phyloP scores from a whole-genome alignment of 768 basidiomycete species.

The Rhodotorula babjevae region DNA sequence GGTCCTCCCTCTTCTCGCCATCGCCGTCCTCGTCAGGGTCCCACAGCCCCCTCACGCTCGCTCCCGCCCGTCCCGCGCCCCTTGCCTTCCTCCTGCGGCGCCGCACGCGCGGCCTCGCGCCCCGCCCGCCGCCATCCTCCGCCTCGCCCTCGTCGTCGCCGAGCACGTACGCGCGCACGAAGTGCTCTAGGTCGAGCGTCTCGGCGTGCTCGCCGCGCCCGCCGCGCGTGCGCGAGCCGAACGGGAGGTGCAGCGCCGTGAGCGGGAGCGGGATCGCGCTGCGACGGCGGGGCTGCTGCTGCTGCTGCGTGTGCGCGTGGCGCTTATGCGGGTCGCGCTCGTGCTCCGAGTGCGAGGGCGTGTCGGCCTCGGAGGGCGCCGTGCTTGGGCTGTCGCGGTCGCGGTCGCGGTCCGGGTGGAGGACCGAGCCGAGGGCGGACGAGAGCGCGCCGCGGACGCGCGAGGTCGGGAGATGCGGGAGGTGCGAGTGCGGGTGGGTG shows the following conservation, averaged over 20 bases:
- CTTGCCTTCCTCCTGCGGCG: not conserved
- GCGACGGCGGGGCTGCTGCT: not conserved
- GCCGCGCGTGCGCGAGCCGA: not conserved
- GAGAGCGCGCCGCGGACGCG: not conserved
- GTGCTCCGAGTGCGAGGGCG: not conserved
- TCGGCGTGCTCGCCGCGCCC: not conserved
- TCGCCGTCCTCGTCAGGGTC: not conserved
- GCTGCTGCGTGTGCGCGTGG: too few species aligned
- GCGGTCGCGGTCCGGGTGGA: too few species aligned
- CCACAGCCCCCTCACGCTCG: not conserved
- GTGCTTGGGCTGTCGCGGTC: not conserved
- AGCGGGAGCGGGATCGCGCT: not conserved
- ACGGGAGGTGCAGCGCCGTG: not conserved
- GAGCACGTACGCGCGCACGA: not conserved
- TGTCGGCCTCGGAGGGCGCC: not conserved
- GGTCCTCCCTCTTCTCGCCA: not conserved
- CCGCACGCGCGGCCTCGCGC: not conserved
- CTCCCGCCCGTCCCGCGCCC: not conserved
- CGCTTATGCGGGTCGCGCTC: too few species aligned
- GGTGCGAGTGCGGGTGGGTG: too few species aligned
- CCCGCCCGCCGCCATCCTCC: not conserved
- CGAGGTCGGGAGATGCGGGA: not conserved
- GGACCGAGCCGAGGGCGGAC: not conserved
- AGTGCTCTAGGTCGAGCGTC: not conserved
- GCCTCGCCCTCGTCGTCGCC: not conserved